phyloP scores from a whole-genome alignment of 768 basidiomycete genomes.

The Cyclocybe cylindracea region DNA sequence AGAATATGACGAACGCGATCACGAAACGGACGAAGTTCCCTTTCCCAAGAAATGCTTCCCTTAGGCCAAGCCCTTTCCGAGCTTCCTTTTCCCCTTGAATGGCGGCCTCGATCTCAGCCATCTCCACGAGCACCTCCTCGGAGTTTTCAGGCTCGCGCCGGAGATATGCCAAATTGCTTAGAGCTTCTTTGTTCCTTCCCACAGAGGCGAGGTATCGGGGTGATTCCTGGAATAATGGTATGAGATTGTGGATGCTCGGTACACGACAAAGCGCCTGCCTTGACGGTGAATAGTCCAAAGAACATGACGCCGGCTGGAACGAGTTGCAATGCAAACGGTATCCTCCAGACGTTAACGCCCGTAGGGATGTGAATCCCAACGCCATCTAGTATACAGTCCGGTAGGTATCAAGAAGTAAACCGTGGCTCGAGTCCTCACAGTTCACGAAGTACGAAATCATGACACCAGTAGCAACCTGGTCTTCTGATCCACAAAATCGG shows the following conservation, averaged over 20 bases:
- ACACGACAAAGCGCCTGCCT: constrained; percentile 29
- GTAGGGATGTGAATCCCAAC: constrained; percentile 52
- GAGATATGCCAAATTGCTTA: constrained; percentile 63
- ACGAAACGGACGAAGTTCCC: constrained; percentile 83
- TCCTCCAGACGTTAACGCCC: constrained; percentile 59
- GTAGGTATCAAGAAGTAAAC: too few species aligned
- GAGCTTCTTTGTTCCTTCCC: constrained; percentile 52
- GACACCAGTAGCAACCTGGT: constrained; percentile 69
- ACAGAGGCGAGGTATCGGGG: constrained; percentile 79
- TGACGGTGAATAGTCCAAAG: constrained; percentile 66
- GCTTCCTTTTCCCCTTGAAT: constrained; percentile 72
- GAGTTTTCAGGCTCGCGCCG: constrained; percentile 46
- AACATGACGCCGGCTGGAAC: constrained; percentile 74
- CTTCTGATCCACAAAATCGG: too few species aligned
- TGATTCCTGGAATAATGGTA: constrained; percentile 51
- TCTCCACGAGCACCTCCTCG: constrained; percentile 52
- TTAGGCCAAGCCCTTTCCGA: constrained; percentile 62
- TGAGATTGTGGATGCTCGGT: neutral
- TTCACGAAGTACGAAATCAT: constrained; percentile 87
- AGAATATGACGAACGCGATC: constrained; percentile 81
- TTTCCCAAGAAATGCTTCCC: constrained; percentile 76
- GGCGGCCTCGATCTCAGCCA: constrained; percentile 82
- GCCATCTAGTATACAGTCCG: constrained; percentile 43
- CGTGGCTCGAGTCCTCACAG: constrained; percentile 40
- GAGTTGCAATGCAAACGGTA: constrained; percentile 78